A percentile compares a stretch with the other conserved stretches of the same genome.
phyloP scores from a whole-genome alignment of 805 yeast species.

The Geotrichum ghanense region DNA sequence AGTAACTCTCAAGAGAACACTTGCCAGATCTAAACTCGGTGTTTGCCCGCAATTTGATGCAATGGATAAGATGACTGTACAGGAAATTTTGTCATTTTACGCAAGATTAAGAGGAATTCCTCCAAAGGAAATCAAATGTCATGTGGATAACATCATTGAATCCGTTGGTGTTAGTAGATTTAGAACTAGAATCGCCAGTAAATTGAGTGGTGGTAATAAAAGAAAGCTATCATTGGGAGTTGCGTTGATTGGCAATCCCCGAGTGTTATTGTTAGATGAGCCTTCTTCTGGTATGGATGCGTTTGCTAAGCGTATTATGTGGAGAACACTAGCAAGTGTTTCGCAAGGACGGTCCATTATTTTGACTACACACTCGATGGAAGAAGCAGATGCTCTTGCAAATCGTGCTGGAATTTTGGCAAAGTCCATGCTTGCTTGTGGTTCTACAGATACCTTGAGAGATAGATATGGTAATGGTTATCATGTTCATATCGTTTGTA shows the following conservation, averaged over 20 bases:
- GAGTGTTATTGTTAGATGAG: slow-evolving; percentile 27
- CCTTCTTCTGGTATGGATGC: slow-evolving; percentile 31
- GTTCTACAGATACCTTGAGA: slow-evolving; percentile 20
- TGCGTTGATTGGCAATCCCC: slow-evolving; percentile 28
- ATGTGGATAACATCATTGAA: slow-evolving; percentile 22
- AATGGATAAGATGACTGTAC: slow-evolving; percentile 26
- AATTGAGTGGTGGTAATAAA: slow-evolving; percentile 28
- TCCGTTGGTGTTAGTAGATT: slow-evolving; percentile 27
- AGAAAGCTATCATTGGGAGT: slow-evolving; percentile 27
- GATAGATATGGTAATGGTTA: slow-evolving; percentile 21
- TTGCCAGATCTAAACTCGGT: slow-evolving; percentile 25
- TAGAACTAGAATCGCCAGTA: slow-evolving; percentile 21
- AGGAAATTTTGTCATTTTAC: slow-evolving; percentile 23
- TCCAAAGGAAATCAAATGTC: slow-evolving; percentile 12
- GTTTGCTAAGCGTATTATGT: slow-evolving; percentile 28
- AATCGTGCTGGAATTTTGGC: slow-evolving; percentile 26
- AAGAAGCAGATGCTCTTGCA: slow-evolving; percentile 28
- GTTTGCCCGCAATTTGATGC: slow-evolving; percentile 31
- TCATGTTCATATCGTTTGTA: slow-evolving; percentile 23
- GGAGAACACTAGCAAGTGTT: slow-evolving; percentile 25
- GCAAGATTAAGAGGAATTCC: slow-evolving; percentile 23
- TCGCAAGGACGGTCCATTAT: slow-evolving; percentile 25
- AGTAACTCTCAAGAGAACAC: slow-evolving; percentile 18
- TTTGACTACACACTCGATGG: slow-evolving; percentile 29
- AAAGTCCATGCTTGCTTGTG: slow-evolving; percentile 23